Evolutionary conservation across 768 basidiomycete genomes (phyloP), one percentile per base, ranked within the genome.

Genomic region (Suillus decipiens): DNA sequence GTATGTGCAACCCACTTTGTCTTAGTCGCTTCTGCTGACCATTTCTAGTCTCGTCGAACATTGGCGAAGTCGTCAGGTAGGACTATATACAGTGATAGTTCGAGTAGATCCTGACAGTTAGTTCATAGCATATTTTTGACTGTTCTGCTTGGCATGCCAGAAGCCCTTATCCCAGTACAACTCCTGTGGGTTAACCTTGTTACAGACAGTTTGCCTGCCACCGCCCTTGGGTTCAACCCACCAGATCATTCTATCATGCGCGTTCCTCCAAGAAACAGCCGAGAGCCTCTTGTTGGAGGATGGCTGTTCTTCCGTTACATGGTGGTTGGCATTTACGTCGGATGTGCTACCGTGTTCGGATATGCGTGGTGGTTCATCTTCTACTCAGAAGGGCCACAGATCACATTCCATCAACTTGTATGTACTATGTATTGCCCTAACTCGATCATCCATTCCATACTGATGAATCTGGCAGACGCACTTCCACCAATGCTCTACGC

Each of bases 351-450:
- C 31, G 96, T 99, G 31, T 94, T 91, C 68, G 96, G 96, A 55
- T 99, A 99, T 72, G 96, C 95, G 0, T 99, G 96, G 96, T 99
- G 96, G 96, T 99, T 99, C 80, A 80, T 96, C 71, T 91, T 88
- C 76, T 98, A 98, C 75, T 71, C 83, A 17, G 90, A 84, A 53
- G 96, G 96, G 1, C 96, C 96, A 5, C 93, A 95, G 72, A 98
- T 99, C 71, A 83, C 92, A 3, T 98, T 92, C 82, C 81, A 93
- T 71, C 93, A 99, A 77, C 80, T 99, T 65, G 96, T 97, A 69
- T 72, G 92, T 83, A 33, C 17, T 97, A 69, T 72, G 92, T 83
- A 33, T 19, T 57, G 41, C 51, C 47, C 28, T 5, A 12, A n/a
- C 37, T 42, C 24, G 15, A 59, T 55, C 5, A 22, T 37, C 57